A percentile compares a stretch with the other conserved stretches of the same genome.
These are phyloP conservation scores for Picochlorum sp. DNA, from an alignment of 139 green algal genomes.

Conservation along the genomic window DNA sequence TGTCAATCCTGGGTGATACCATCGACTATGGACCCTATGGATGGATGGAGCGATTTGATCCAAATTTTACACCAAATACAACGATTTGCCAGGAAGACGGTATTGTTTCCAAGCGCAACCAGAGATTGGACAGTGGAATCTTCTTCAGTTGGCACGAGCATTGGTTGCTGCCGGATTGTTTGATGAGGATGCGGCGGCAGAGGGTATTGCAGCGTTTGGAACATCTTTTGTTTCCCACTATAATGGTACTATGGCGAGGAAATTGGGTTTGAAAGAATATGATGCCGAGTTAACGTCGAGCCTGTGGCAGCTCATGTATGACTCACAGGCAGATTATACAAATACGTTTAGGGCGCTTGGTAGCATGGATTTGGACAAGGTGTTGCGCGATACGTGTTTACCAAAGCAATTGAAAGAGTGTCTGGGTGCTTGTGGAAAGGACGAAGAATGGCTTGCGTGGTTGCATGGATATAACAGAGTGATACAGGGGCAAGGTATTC, in stretches of 20 bases:
- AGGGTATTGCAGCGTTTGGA: slow-evolving; percentile 40
- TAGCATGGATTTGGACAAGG: slow-evolving; percentile 14
- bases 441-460: slow-evolving; percentile 51
- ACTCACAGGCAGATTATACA: slow-evolving; percentile 61
- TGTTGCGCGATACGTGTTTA: neutral
- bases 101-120: slow-evolving; percentile 58
- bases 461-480: slow-evolving; percentile 16
- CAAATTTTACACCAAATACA: slow-evolving; percentile 87
- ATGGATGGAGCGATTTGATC: slow-evolving; percentile 87
- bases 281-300: slow-evolving; percentile 34
- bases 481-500: neutral
- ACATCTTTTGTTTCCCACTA: slow-evolving; percentile 27
- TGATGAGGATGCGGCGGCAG: slow-evolving; percentile 41
- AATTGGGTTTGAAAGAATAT: slow-evolving; percentile 64
- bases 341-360: slow-evolving; percentile 65
- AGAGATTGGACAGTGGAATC: slow-evolving; percentile 58
- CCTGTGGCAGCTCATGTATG: slow-evolving; percentile 57
- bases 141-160: slow-evolving; percentile 55
- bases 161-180: slow-evolving; percentile 45
- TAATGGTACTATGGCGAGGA: slow-evolving; percentile 47
- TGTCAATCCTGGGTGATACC: slow-evolving; percentile 70
- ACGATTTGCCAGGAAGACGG: slow-evolving; percentile 51
- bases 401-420: slow-evolving; percentile 16
- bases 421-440: slow-evolving; percentile 25
- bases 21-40: slow-evolving; percentile 63